Percentiles rank a stretch among this genome's conserved stretches.
phyloP scores from a whole-genome alignment of 2,329 filamentous ascomycete species.

The Hymenoscyphus fructigenus region DNA sequence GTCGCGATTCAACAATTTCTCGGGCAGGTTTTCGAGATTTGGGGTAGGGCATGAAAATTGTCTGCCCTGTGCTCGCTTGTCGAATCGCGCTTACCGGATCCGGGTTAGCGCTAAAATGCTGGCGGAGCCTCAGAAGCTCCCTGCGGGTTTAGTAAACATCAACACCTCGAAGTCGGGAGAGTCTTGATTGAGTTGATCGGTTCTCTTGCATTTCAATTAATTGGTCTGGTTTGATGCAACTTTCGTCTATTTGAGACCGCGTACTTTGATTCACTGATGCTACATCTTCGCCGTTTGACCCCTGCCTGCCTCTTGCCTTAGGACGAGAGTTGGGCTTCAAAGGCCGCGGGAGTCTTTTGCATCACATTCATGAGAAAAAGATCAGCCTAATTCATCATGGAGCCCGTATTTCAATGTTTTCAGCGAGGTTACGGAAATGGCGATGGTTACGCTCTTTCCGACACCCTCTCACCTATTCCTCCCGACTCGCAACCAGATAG shows the following conservation, averaged over 20 bases:
- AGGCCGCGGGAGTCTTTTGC: background rate
- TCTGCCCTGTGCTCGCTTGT: conserved; percentile 23
- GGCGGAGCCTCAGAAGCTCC: conserved; percentile 15
- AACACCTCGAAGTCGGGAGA: background rate
- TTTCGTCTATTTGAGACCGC: background rate
- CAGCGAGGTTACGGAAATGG: conserved; percentile 61
- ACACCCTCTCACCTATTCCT: conserved; percentile 70
- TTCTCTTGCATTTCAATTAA: background rate
- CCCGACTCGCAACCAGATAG: conserved; percentile 61
- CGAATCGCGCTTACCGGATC: conserved; percentile 13
- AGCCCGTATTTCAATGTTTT: conserved; percentile 72
- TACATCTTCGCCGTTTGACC: conserved; percentile 3
- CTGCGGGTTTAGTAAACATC: conserved; percentile 15
- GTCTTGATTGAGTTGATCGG: background rate
- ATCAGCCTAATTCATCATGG: conserved; percentile 52
- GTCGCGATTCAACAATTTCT: conserved; percentile 26
- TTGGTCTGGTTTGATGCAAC: background rate
- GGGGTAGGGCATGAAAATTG: conserved; percentile 25
- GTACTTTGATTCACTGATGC: conserved; percentile 4
- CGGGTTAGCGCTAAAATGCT: conserved; percentile 9
- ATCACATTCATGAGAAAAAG: background rate
- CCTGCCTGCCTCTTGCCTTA: background rate
- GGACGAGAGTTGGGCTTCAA: background rate
- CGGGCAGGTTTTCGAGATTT: conserved; percentile 22
- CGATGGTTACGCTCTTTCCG: conserved; percentile 72